Evolutionary conservation across 169 alveolate species (phyloP).

Genomic region (Cytauxzoon felis): DNA sequence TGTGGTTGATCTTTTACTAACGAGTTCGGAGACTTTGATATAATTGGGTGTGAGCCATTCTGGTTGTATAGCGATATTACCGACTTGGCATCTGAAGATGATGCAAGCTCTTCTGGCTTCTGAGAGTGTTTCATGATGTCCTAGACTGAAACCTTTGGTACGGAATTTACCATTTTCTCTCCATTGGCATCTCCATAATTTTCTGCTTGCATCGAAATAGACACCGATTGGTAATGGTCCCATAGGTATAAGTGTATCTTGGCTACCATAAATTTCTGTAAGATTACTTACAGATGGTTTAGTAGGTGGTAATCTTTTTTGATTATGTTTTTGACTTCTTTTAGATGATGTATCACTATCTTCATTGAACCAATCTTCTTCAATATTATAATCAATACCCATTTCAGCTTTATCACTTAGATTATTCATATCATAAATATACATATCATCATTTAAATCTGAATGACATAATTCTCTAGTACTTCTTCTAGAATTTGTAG

Average conservation of each 20-base stretch:
- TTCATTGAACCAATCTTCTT: conserved; percentile 40
- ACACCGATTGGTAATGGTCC: conserved; percentile 85
- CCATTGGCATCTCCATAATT: conserved; percentile 88
- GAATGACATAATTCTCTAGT: conserved; percentile 4
- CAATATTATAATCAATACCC: not conserved
- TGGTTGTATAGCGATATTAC: conserved; percentile 79
- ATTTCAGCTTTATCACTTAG: conserved; percentile 29
- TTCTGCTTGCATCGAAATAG: conserved; percentile 81
- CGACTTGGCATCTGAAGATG: conserved; percentile 80
- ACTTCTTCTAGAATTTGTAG: not conserved
- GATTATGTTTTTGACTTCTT: conserved; percentile 31
- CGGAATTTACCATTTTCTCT: conserved; percentile 83
- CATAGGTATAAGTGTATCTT: conserved; percentile 71
- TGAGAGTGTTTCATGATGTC: conserved; percentile 76
- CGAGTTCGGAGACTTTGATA: conserved; percentile 55
- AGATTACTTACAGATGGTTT: conserved; percentile 15
- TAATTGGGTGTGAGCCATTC: conserved; percentile 79
- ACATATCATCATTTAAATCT: conserved; percentile 15
- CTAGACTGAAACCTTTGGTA: conserved; percentile 81
- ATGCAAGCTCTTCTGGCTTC: conserved; percentile 83
- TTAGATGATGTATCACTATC: conserved; percentile 49
- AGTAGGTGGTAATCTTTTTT: conserved; percentile 32
- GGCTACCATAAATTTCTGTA: conserved; percentile 58
- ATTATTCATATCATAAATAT: conserved; percentile 31
- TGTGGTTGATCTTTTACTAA: conserved; percentile 22